Base-by-base conservation (phyloP, 129 eudicot genomes). In the Logfia minima region DNA sequence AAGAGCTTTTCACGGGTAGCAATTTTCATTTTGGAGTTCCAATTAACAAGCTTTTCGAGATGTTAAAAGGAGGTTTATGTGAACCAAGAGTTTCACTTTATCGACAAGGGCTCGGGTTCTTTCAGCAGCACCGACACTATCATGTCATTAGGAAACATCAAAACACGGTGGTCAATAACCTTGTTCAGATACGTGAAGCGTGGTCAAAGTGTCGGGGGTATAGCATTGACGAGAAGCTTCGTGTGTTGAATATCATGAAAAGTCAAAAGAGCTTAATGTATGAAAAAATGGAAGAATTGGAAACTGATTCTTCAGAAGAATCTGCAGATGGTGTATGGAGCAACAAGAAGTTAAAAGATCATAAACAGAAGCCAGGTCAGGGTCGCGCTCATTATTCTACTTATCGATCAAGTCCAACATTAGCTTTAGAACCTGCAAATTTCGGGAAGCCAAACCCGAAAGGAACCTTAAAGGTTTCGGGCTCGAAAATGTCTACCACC, bases 201-300 rank as follows among this genome's bases (percentile, higher is more conserved):
- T 95, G 99, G 99, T 53, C 72, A 45, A 89, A 86, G 80, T 95
- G 94, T 74, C 84, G 80, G 55, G 97, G 99, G 21, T 92, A 91
- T 80, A 89, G 96, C 85, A 92, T 95, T 41, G 97, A 92, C n/a
- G 99, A 95, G 84, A 95, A 95, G 87, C 87, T 92, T 59, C 99
- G 87, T 22, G 96, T 95, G 39, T 75, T 92, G 81, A 92, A 88
- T 68, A 89, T 95, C 17, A 79, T 83, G 91, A 92, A 80, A 80
- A 95, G 88, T 74, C 94, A 95, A 74, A 92, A 92, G 85, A 92
- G 90, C 82, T 85, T 95, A 77, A 86, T 89, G 92, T 77, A 83
- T 80, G 99, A 95, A 68, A 89, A 92, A 61, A 85, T 85, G 86
- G 93, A 91, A 79, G 95, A 89, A 68, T 56, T 85, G 74, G 88